Percentiles rank a stretch among this genome's conserved stretches.
These are phyloP conservation scores for Hanseniaspora opuntiae DNA, from an alignment of 805 yeast genomes.

Conservation along the genomic window DNA sequence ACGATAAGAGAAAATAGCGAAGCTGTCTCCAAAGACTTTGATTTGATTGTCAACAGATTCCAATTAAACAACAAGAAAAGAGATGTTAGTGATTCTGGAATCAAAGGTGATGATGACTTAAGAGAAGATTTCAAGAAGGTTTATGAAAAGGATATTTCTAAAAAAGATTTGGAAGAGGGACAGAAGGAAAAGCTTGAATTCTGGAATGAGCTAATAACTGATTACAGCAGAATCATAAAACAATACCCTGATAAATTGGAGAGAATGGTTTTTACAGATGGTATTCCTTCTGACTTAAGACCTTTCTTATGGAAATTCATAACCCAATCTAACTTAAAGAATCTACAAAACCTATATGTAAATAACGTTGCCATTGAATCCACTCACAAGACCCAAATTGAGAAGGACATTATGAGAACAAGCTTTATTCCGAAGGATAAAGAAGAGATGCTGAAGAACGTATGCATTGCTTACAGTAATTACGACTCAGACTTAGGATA, in stretches of 20 bases:
- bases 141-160: background rate
- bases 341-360: slow-evolving; percentile 24
- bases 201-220: slow-evolving; percentile 73
- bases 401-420: slow-evolving; percentile 73
- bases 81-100: slow-evolving; percentile 5
- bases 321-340: slow-evolving; percentile 58
- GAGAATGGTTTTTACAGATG: slow-evolving; percentile 43
- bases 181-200: slow-evolving; percentile 41
- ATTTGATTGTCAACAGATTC: slow-evolving; percentile 11
- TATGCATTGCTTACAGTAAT: slow-evolving; percentile 71
- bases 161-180: slow-evolving; percentile 25
- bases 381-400: slow-evolving; percentile 60
- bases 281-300: slow-evolving; percentile 74
- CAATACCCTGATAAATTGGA: slow-evolving; percentile 48
- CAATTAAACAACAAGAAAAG: slow-evolving; percentile 1
- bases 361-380: slow-evolving; percentile 40
- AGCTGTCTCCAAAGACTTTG: slow-evolving; percentile 10
- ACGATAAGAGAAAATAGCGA: slow-evolving; percentile 8
- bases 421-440: slow-evolving; percentile 58
- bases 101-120: slow-evolving; percentile 1
- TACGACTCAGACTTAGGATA: slow-evolving; percentile 91
- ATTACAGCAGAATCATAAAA: slow-evolving; percentile 55
- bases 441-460: slow-evolving; percentile 50
- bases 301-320: slow-evolving; percentile 90
- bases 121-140: slow-evolving; percentile 2